A percentile compares a stretch with the other conserved stretches of the same genome.
phyloP scores from a whole-genome alignment of 2,329 filamentous ascomycete genomes.

The Verticillium nubilum region DNA sequence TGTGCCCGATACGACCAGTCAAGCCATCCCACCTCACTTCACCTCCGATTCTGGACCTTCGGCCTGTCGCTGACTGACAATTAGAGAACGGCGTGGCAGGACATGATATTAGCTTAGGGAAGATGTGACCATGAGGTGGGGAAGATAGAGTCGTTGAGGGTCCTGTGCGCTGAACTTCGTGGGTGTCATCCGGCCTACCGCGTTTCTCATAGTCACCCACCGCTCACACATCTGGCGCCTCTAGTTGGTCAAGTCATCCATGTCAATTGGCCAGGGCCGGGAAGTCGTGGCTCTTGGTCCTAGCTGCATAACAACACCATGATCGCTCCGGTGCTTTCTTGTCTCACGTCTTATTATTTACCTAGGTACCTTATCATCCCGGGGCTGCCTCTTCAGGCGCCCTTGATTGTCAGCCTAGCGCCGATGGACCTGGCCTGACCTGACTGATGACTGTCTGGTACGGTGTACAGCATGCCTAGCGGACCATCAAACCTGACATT shows the following conservation, averaged over 20 bases:
- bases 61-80: background rate
- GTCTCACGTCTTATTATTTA: background rate
- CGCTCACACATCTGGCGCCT: conserved; percentile 9
- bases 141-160: background rate
- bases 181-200: background rate
- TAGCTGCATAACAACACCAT: background rate
- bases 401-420: background rate
- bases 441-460: no score
- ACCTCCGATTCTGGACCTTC: background rate
- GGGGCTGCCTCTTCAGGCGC: background rate
- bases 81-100: background rate
- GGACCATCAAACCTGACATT: no score
- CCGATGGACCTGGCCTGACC: background rate
- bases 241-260: conserved; percentile 4
- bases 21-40: background rate
- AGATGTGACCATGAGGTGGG: background rate
- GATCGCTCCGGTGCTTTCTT: background rate
- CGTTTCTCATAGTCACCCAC: conserved; percentile 1
- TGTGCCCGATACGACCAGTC: background rate
- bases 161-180: background rate
- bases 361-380: background rate
- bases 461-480: no score
- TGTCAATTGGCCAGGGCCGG: conserved; percentile 3
- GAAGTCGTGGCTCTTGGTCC: background rate
- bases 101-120: background rate